Evolutionary conservation across 768 basidiomycete species (phyloP), one percentile per base, ranked within the genome.

Genomic region (Hygrophorus pudorinus): DNA sequence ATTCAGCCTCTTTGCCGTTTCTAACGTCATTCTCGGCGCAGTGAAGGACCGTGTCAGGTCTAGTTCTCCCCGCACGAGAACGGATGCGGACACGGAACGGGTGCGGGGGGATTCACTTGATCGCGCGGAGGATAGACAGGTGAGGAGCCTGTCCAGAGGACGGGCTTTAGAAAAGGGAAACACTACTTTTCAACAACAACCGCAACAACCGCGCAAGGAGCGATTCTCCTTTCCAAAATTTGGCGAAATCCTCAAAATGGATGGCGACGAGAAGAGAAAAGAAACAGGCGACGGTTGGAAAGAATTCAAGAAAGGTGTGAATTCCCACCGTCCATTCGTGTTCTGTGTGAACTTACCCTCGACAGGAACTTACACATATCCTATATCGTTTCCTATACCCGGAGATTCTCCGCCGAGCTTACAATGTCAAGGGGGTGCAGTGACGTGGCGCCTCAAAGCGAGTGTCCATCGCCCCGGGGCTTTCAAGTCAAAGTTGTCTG

Each of bases 321-420:
- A 42, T 20, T 40, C 18, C 41, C 20, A 42, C 4, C 8, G 31
- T 6, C 16, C 12, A 33, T 21, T 38, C 44, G 35, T 33, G 24
- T 29, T n/a, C 28, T 42, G 46, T 27, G 34, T 9, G n/a, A 42
- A 13, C 10, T 43, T 29, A 44, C n/a, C 17, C 30, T 39, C 16
- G 47, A 27, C 52, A 87, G 92, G 92, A 14, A 85, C 79, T 4
- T 97, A 98, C 59, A 89, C 84, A 13, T 98, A 90, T 62, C 94
- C 94, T 2, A 85, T 99, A 55, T 86, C 86, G 11, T 92, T 97
- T 59, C 70, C 80, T 13, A 80, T 99, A 44, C 89, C 94, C 0
- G 69, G 78, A 4, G 72, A 76, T 47, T 71, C 83, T 2, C 90
- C 92, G 2, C 88, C 94, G 2, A 79, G 81, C 0, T 67, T 93